A percentile compares a stretch with the other conserved stretches of the same genome.
Conservation (phyloP, 331 rosid species). For the Pyrus hybrid region DNA sequence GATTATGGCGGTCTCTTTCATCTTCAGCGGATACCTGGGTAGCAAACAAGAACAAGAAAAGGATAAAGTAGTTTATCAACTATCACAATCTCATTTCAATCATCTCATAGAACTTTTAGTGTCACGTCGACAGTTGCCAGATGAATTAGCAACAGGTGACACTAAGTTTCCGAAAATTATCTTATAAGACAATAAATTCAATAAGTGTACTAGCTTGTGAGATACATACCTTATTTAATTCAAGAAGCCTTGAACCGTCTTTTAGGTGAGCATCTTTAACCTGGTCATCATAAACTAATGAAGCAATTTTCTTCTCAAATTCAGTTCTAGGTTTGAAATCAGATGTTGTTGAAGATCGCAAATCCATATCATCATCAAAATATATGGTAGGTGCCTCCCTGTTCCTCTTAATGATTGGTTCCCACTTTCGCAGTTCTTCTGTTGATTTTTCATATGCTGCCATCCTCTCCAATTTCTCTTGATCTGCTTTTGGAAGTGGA, state of each 20-base stretch:
- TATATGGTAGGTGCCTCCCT: conserved; percentile 65
- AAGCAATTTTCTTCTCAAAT: conserved; percentile 80
- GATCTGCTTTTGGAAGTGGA: conserved; percentile 62
- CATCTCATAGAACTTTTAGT: not conserved
- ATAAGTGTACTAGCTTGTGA: not conserved
- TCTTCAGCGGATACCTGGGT: conserved; percentile 69
- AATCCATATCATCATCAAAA: conserved; percentile 50
- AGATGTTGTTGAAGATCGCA: conserved; percentile 80
- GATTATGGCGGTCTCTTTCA: conserved; percentile 69
- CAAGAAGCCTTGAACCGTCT: conserved; percentile 85
- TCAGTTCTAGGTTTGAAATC: conserved; percentile 81
- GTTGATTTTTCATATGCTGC: conserved; percentile 51
- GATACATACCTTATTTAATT: conserved; percentile 55
- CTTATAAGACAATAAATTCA: not conserved
- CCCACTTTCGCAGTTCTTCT: conserved; percentile 65
- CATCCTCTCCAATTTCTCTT: conserved; percentile 55
- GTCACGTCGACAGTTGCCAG: not conserved
- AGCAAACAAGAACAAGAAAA: conserved; percentile 1
- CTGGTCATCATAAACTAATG: conserved; percentile 40
- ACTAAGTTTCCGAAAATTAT: not conserved
- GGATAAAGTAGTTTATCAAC: not conserved
- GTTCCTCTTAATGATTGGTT: conserved; percentile 59
- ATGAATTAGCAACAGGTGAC: not conserved
- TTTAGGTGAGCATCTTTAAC: conserved; percentile 70
- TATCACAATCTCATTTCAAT: not conserved